These are phyloP conservation scores for Psilocybe sp. DNA, from an alignment of 768 basidiomycete species.

Conservation along the genomic window DNA sequence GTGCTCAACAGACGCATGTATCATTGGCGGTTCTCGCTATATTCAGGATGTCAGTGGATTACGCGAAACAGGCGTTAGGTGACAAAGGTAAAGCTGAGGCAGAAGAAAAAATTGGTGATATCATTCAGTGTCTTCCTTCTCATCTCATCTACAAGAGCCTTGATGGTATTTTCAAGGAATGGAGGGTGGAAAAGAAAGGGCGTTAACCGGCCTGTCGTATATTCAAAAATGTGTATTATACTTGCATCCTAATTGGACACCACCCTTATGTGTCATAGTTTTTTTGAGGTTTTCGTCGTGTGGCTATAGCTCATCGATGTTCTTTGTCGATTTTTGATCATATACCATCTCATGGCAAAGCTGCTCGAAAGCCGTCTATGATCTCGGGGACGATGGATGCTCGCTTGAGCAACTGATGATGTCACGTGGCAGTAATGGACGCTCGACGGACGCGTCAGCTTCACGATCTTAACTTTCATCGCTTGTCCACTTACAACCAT, in stretches of 20 bases:
- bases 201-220: constrained; percentile 33
- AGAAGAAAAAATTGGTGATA: constrained; percentile 79
- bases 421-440: constrained; percentile 18
- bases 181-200: constrained; percentile 81
- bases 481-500: constrained; percentile 23
- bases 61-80: constrained; percentile 67
- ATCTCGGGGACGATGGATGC: too few relatives aligned
- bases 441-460: constrained; percentile 27
- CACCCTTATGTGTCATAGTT: too few relatives aligned
- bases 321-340: too few relatives aligned
- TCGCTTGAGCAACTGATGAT: background rate
- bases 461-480: constrained; percentile 14
- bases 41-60: constrained; percentile 81
- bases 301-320: too few relatives aligned
- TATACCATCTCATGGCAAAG: too few relatives aligned
- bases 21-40: constrained; percentile 91
- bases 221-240: too few relatives aligned
- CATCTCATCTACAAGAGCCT: constrained; percentile 87
- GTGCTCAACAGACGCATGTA: constrained; percentile 89
- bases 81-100: constrained; percentile 68
- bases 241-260: too few relatives aligned
- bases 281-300: too few relatives aligned
- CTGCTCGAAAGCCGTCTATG: too few relatives aligned
- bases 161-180: constrained; percentile 94
- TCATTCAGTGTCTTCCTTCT: constrained; percentile 85